Base-by-base conservation (phyloP, 305 asterid species). In the Lippia alba region DNA sequence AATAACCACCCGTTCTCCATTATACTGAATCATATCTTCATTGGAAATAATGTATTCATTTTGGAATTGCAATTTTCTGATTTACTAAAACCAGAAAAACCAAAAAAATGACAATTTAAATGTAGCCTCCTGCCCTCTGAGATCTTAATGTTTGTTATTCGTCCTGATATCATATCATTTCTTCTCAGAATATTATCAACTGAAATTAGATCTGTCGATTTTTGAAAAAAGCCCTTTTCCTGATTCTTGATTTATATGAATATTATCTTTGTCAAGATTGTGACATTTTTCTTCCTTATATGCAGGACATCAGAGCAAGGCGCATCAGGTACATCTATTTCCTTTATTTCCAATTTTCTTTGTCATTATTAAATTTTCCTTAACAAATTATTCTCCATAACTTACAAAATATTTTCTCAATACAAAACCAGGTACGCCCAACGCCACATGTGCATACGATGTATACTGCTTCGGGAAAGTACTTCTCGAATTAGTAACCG, bases 401-500 rank as follows among this genome's bases (percentile, higher is more conserved):
- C 15, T 39, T 14, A 60, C 56, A 32, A 51, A 67, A 46, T 69
- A 11, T 56, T 63, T 41, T 44, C 19, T 48, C 55, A 71, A 45
- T 2, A 7, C 48, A 60, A 67, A 68, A 36, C 70, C 85, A 92
- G 98, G 97, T 56, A 66, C 74, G 3, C 79, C 87, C 5, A 83
- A 78, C 1, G 85, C 96, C 2, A 77, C 86, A 9, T 91, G 98
- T 71, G 88, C 94, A 32, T 87, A 87, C 6, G 96, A 91, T 45
- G 96, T 93, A 15, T 91, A 87, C 80, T 91, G 97, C 81, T 91
- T 93, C 44, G 98, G 98, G 45, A 93, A 93, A 73, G 97, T 93
- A 36, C 64, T 91, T 55, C 92, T 93, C 12, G 98, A 93, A 85
- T 94, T 93, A 1, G 94, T 93, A 30, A 93, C 98, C 0, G 97